Base-by-base conservation (phyloP, 306 rosid genomes). In the Dryas octopetala region DNA sequence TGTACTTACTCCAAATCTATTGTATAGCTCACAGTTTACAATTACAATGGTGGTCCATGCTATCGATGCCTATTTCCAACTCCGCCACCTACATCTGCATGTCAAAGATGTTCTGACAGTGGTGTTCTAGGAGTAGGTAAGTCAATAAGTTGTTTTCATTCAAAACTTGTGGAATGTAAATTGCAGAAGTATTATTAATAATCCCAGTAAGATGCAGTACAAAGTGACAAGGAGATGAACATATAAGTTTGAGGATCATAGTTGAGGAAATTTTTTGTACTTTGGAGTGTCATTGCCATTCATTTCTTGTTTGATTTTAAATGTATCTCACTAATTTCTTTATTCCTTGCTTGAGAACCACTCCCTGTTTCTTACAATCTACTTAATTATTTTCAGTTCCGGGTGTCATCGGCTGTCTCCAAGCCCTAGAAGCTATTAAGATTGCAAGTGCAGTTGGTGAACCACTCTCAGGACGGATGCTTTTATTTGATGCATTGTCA, bases 51-150 rank as follows among this genome's bases (percentile, higher is more conserved):
- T 41, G 97, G 99, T 69, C 97, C 97, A 67, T 92, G 97, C 85
- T 95, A 89, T 83, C 86, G 97, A 83, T 95, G 97, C 83, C 84
- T 95, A 52, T 95, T 95, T 83, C 97, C 97, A 26, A 87, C 91
- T 70, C 97, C 99, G 5, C 97, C 99, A 41, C 99, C 99, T 17
- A 66, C 96, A 82, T 77, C 97, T 55, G 97, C 99, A 17, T 95
- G 99, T 75, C 99, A 95, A 88, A 90, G 97, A 73, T 95, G 99
- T 63, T 89, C 97, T 19, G 97, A 95, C 13, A 89, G 88, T 75
- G 99, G 99, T 64, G 97, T 95, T 71, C 88, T 95, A 46, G 99
- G 97, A 77, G 96, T 92, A 76, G 99, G 99, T 95, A 83, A 85
- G 79, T 50, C 54, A 15, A 40, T 71, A 50, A 43, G 2, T 48